Base-by-base conservation (phyloP, 768 basidiomycete species). In the Mycena pura region DNA sequence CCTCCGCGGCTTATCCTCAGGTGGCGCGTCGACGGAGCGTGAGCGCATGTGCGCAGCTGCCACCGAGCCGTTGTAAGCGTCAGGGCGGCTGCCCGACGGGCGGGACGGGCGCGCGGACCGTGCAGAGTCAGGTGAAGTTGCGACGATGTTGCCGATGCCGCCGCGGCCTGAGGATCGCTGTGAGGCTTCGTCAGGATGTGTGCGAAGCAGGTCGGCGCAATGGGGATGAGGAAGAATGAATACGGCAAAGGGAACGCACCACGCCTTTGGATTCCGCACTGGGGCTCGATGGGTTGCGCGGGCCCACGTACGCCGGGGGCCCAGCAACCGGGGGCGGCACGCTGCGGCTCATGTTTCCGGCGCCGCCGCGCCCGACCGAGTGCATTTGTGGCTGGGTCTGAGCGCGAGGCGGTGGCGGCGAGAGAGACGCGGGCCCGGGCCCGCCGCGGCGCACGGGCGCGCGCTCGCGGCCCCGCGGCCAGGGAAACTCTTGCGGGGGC, bases 61-160 rank as follows among this genome's bases (percentile, higher is more conserved):
- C n/a, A n/a, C n/a, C n/a, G n/a, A n/a, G n/a, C n/a, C n/a, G n/a
- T n/a, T n/a, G n/a, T n/a, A n/a, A n/a, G n/a, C n/a, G n/a, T n/a
- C n/a, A n/a, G n/a, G n/a, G n/a, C n/a, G n/a, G n/a, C n/a, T n/a
- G n/a, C n/a, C n/a, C n/a, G n/a, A n/a, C n/a, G n/a, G n/a, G n/a
- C n/a, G n/a, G n/a, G n/a, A n/a, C n/a, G n/a, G n/a, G n/a, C n/a
- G n/a, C n/a, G n/a, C n/a, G n/a, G n/a, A n/a, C n/a, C n/a, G n/a
- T n/a, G n/a, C n/a, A 84, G 75, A 10, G 44, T 24, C 47, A 7
- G 14, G n/a, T 10, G 6, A 7, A n/a, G 47, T 27, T 10, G 15
- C 3, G 44, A 48, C 25, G 31, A 63, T 63, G 38, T 63, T 63
- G 13, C 62, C 62, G 15, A 57, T 63, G 2, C 62, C 62, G 7